phyloP scores from a whole-genome alignment of 495 filamentous ascomycete species.

The Tuber umbilicatum region DNA sequence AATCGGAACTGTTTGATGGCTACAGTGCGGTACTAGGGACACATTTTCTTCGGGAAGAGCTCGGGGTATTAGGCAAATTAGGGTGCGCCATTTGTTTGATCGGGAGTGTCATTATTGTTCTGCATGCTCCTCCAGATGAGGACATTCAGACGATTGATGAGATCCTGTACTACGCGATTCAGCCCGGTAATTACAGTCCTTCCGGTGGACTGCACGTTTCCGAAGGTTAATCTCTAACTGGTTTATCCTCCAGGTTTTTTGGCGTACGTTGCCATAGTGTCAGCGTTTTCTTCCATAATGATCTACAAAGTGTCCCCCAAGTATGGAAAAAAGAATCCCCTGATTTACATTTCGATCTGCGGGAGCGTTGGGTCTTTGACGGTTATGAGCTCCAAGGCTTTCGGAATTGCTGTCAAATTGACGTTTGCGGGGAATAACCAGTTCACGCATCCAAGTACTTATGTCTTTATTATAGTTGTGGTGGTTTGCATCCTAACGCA shows the following conservation, averaged over 20 bases:
- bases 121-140: slow-evolving; percentile 92
- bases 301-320: slow-evolving; percentile 86
- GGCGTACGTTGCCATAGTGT: slow-evolving; percentile 68
- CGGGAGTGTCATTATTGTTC: slow-evolving; percentile 91
- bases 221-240: slow-evolving; percentile 36
- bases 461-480: slow-evolving; percentile 91
- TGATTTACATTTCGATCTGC: slow-evolving; percentile 95
- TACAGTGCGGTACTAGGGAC: slow-evolving; percentile 76
- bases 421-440: slow-evolving; percentile 89
- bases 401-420: slow-evolving; percentile 91
- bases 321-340: slow-evolving; percentile 87
- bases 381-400: slow-evolving; percentile 97
- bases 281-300: slow-evolving; percentile 80
- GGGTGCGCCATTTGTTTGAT: slow-evolving; percentile 95
- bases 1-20: slow-evolving; percentile 11
- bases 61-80: slow-evolving; percentile 83
- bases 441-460: slow-evolving; percentile 85
- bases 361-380: slow-evolving; percentile 93
- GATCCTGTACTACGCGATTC: slow-evolving; percentile 79
- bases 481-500: slow-evolving; percentile 90
- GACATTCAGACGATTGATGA: slow-evolving; percentile 80
- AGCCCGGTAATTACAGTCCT: slow-evolving; percentile 58
- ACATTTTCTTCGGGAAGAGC: slow-evolving; percentile 82
- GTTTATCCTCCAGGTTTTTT: slow-evolving; percentile 63
- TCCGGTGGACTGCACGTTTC: slow-evolving; percentile 1